Conservation (phyloP, 106 monocot genomes). For the Posidonia australis region DNA sequence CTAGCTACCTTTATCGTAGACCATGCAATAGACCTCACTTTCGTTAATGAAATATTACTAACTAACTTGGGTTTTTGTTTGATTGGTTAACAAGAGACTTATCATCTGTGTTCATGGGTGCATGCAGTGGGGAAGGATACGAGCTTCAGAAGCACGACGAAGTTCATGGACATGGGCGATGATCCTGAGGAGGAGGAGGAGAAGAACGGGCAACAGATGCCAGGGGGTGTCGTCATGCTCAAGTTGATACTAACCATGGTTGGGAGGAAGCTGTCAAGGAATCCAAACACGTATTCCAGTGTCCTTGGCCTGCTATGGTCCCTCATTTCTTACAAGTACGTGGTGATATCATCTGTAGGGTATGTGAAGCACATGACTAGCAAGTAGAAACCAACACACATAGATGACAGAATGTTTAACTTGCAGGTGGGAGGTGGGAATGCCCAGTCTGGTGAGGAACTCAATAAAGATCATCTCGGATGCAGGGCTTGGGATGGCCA, state of each 20-base stretch:
- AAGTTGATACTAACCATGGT: slow-evolving; percentile 40
- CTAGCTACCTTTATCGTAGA: too few species aligned
- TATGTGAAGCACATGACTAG: too few species aligned
- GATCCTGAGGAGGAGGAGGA: slow-evolving; percentile 8
- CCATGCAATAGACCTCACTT: too few species aligned
- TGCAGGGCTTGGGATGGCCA: slow-evolving; percentile 62
- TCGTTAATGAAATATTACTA: too few species aligned
- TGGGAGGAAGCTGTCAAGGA: slow-evolving; percentile 36
- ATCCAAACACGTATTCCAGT: slow-evolving; percentile 58
- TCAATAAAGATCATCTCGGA: slow-evolving; percentile 51
- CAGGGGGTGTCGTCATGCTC: slow-evolving; percentile 27
- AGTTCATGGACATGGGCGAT: slow-evolving; percentile 16
- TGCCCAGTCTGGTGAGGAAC: slow-evolving; percentile 31
- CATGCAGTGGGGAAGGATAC: slow-evolving; percentile 18
- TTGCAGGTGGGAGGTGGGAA: slow-evolving; percentile 29
- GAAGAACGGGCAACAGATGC: slow-evolving; percentile 26
- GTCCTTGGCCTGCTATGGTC: slow-evolving; percentile 51
- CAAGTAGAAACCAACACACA: too few species aligned
- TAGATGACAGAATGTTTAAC: too few species aligned
- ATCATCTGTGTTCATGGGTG: not conserved
- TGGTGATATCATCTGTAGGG: too few species aligned
- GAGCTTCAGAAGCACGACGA: slow-evolving; percentile 59
- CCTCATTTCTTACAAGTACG: slow-evolving; percentile 39
- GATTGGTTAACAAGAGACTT: too few species aligned
- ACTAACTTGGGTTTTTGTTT: slow-evolving; percentile 1